Percentiles rank a stretch among this genome's conserved stretches.
phyloP scores from a whole-genome alignment of 2,329 filamentous ascomycete genomes.

The Scopulariopsis brevicaulis region DNA sequence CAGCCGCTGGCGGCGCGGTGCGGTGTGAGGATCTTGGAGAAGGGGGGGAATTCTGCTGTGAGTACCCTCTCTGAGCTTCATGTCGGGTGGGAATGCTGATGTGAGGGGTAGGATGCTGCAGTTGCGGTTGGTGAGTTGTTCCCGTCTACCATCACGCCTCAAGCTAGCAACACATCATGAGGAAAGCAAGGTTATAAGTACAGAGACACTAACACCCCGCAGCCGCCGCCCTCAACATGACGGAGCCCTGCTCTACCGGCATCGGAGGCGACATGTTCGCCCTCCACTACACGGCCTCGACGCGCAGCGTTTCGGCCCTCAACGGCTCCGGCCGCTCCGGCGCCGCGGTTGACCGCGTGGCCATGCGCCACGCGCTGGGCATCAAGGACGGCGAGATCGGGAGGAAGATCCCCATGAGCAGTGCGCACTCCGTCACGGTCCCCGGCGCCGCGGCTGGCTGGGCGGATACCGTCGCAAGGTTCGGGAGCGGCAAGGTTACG shows the following conservation, averaged over 20 bases:
- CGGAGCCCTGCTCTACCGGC: constrained; percentile 84
- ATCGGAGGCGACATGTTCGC: constrained; percentile 98
- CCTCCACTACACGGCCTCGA: constrained; percentile 78
- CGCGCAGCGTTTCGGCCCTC: constrained; percentile 70
- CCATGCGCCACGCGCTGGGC: constrained; percentile 57
- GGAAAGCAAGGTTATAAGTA: neutral
- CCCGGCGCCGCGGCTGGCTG: constrained; percentile 89
- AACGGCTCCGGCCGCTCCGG: constrained; percentile 90
- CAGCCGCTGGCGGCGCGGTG: constrained; percentile 85
- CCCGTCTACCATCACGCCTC: neutral
- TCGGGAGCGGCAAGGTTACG: constrained; percentile 76
- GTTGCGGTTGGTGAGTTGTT: constrained; percentile 67
- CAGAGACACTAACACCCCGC: neutral
- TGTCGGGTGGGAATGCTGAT: neutral
- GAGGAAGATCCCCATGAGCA: constrained; percentile 60
- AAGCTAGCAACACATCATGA: neutral
- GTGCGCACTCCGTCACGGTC: constrained; percentile 72
- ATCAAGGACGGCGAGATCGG: constrained; percentile 40
- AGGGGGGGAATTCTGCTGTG: constrained; percentile 89
- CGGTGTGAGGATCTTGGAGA: constrained; percentile 71
- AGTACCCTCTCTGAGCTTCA: constrained; percentile 19
- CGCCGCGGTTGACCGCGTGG: constrained; percentile 55
- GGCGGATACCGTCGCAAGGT: constrained; percentile 78
- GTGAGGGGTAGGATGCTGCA: constrained; percentile 65
- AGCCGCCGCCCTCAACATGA: constrained; percentile 88